phyloP scores from a whole-genome alignment of 495 filamentous ascomycete species.

The Penicillium angulare region DNA sequence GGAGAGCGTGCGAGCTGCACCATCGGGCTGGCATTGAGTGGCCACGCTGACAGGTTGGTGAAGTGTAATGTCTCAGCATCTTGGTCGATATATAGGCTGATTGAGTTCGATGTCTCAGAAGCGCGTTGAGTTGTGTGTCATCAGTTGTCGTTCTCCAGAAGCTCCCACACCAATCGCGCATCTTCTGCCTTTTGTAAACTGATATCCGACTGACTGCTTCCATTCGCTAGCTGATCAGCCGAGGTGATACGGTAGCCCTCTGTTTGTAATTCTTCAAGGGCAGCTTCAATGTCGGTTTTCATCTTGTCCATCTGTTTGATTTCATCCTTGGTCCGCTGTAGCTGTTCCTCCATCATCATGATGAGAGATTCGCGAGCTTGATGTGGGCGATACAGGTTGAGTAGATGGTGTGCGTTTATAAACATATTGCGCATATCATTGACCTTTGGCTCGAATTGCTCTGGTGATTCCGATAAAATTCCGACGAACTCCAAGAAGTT shows the following conservation, averaged over 20 bases:
- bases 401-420: constrained; percentile 83
- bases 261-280: constrained; percentile 62
- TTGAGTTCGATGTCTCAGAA: too few species aligned
- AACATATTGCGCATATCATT: constrained; percentile 74
- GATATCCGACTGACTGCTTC: constrained; percentile 3
- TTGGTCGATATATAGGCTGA: too few species aligned
- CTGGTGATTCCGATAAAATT: constrained; percentile 62
- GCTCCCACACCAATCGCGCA: constrained; percentile 36
- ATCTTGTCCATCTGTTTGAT: constrained; percentile 71
- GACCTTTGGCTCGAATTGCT: constrained; percentile 61
- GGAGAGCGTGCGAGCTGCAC: too few species aligned
- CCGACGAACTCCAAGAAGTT: constrained; percentile 82
- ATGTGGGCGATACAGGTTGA: constrained; percentile 95
- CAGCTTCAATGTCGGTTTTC: constrained; percentile 67
- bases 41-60: too few species aligned
- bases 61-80: too few species aligned
- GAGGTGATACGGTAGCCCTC: constrained; percentile 28
- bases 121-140: too few species aligned
- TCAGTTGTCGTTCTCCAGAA: constrained; percentile 32
- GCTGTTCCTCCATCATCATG: constrained; percentile 85
- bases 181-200: constrained; percentile 24
- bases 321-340: constrained; percentile 71
- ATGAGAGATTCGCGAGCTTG: constrained; percentile 91
- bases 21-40: too few species aligned
- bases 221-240: not conserved